Evolutionary conservation across 1,139 yeast species (phyloP), one percentile per base, ranked within the genome.

Genomic region (Pichia inconspicua): DNA sequence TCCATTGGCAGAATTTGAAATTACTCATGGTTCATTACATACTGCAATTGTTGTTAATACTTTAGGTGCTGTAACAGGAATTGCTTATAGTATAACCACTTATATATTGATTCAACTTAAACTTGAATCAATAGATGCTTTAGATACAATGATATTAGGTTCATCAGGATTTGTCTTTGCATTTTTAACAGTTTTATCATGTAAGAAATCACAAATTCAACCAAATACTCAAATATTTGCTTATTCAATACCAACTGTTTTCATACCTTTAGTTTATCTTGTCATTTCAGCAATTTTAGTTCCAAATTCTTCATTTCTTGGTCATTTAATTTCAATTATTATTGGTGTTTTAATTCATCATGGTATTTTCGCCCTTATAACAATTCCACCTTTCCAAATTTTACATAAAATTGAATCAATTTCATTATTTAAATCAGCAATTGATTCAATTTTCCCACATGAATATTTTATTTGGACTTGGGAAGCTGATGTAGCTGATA

Each of bases 11-110:
- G 71, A 75, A 47, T 89, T 82, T 65, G 97, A 90, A 68, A 70
- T 73, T 47, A 65, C 69, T 30, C 84, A 88, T 58, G 97, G 97
- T 10, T 89, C 97, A 0, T 82, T 90, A 1, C 79, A 86, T 62
- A 85, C 97, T 2, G 97, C 95, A 1, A 73, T 90, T 46, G 82
- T 89, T 22, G 70, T 90, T 51, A 87, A 88, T 63, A 70, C 85
- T 28, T 66, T 84, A 49, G 84, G 96, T 0, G 82, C 84, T 1
- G 66, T 80, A 9, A 75, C 92, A 1, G 96, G 85, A 5, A 62
- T 89, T 25, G 77, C 78, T 31, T 86, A 79, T 67, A 77, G 86
- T 58, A 9, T 78, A 4, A 58, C 82, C 1, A 84, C 89, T 0
- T 60, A 71, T 48, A 22, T 77, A 2, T 66, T 84, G 12, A 37